phyloP scores from a whole-genome alignment of 2,329 filamentous ascomycete genomes.

The Pyrenophora teres region DNA sequence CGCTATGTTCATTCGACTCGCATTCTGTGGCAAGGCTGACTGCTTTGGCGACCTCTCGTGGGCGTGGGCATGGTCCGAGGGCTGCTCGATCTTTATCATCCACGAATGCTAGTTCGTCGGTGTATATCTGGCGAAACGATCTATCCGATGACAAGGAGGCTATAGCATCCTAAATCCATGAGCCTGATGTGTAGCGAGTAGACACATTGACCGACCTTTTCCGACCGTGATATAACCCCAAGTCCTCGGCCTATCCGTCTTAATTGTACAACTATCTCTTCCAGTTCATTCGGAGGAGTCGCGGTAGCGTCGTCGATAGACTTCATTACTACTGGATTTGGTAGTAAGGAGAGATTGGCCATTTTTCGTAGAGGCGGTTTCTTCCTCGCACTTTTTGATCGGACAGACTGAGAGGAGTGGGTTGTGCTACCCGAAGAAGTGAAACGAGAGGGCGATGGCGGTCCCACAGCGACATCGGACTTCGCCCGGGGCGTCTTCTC shows the following conservation, averaged over 20 bases:
- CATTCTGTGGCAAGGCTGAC: constrained; percentile 1
- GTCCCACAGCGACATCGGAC: too few species aligned
- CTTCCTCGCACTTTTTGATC: not conserved
- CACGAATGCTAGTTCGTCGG: constrained; percentile 1
- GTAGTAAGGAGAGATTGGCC: not conserved
- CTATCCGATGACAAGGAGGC: not conserved
- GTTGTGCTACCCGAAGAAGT: too few species aligned
- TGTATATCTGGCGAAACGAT: not conserved
- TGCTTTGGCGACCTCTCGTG: not conserved
- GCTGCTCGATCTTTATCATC: not conserved
- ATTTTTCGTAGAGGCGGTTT: not conserved
- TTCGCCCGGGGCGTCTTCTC: too few species aligned
- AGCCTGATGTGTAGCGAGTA: not conserved
- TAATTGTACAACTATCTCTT: not conserved
- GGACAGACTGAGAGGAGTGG: not conserved
- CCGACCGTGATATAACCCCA: not conserved
- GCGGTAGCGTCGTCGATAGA: not conserved
- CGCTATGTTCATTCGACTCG: constrained; percentile 2
- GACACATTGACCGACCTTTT: not conserved
- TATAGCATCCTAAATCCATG: not conserved
- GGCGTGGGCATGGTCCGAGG: not conserved
- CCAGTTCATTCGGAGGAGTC: not conserved
- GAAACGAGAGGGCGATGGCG: too few species aligned
- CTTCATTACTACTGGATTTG: constrained; percentile 1
- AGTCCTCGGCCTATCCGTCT: not conserved